Percentiles rank a stretch among this genome's conserved stretches.
Conservation (phyloP, 2,329 filamentous ascomycete genomes). For the Neobulgaria alba region DNA sequence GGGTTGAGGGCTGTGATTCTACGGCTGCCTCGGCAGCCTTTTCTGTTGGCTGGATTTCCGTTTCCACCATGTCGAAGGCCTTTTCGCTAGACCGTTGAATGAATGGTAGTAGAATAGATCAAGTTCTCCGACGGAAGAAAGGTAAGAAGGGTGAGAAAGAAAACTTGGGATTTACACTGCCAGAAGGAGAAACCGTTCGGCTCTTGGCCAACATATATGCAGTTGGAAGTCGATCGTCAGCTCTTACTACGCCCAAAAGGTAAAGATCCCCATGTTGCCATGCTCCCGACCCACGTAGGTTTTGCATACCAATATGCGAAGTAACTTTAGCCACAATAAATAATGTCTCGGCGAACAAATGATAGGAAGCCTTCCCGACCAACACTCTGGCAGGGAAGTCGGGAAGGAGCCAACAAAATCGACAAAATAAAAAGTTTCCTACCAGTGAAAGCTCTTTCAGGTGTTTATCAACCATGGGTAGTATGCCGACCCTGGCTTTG, state of each 20-base stretch:
- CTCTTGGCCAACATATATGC: neutral
- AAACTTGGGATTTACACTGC: neutral
- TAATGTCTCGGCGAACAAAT: neutral
- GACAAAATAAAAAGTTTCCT: too few relatives aligned
- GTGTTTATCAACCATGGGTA: too few relatives aligned
- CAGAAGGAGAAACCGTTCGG: too few relatives aligned
- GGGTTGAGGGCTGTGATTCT: neutral
- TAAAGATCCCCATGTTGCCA: too few relatives aligned
- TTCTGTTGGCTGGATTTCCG: neutral
- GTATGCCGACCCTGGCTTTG: too few relatives aligned
- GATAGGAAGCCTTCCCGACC: neutral
- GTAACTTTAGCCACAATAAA: neutral
- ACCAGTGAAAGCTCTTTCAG: neutral
- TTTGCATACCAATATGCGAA: neutral
- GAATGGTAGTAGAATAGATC: too few relatives aligned
- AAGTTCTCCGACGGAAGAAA: too few relatives aligned
- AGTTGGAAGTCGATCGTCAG: too few relatives aligned
- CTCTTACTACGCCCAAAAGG: too few relatives aligned
- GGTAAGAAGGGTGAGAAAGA: neutral
- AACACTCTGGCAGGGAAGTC: neutral
- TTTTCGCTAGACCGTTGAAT: neutral
- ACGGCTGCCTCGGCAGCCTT: neutral
- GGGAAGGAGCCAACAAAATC: neutral
- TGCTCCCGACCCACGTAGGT: too few relatives aligned
- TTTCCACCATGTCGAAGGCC: neutral